Evolutionary conservation across 768 basidiomycete species (phyloP).

Genomic region (Leccinum uliginosum): DNA sequence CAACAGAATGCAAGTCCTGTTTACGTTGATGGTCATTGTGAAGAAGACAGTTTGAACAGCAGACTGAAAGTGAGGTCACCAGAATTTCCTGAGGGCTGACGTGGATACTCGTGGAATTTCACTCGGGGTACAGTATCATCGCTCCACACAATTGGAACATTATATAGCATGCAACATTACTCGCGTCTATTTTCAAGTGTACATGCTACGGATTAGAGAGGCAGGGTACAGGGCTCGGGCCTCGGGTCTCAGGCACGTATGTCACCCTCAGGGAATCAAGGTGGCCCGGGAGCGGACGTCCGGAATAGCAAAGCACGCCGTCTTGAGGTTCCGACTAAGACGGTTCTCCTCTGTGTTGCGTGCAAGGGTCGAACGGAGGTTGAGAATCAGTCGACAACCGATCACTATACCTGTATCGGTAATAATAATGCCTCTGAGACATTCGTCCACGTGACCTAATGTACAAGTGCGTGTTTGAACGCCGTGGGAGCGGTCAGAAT

Average conservation of each 20-base stretch:
- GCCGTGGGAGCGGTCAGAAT: background rate
- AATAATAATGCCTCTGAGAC: slow-evolving; percentile 5
- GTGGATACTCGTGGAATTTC: no score
- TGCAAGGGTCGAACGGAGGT: background rate
- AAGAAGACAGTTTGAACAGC: no score
- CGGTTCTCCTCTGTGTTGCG: background rate
- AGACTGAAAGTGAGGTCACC: no score
- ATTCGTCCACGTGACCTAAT: background rate
- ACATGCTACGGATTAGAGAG: background rate
- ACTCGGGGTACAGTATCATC: no score
- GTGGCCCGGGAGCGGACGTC: background rate
- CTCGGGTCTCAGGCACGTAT: background rate
- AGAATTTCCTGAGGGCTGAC: no score
- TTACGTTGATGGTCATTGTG: no score
- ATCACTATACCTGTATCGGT: background rate
- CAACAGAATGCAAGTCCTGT: no score
- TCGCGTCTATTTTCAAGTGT: background rate
- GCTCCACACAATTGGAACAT: background rate
- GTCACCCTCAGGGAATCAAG: background rate
- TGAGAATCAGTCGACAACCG: background rate
- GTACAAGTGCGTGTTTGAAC: no score
- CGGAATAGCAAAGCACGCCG: background rate
- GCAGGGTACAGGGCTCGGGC: background rate
- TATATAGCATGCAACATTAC: background rate
- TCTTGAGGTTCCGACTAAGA: background rate